phyloP scores from a whole-genome alignment of 2,329 filamentous ascomycete species.

The Exserohilum rostratum region DNA sequence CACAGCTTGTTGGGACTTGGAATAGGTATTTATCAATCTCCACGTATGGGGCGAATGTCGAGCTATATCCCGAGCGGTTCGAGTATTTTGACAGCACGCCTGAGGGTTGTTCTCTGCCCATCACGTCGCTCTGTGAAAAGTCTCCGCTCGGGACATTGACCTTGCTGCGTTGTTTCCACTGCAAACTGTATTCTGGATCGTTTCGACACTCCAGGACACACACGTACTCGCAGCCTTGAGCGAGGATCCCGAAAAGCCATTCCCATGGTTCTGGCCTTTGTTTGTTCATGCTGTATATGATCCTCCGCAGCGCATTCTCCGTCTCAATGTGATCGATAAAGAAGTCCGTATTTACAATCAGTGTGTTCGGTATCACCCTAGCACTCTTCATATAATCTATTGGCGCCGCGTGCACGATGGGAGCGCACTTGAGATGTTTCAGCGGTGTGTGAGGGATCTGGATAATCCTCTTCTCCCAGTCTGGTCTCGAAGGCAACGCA shows the following conservation, averaged over 20 bases:
- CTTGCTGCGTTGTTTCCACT: neutral
- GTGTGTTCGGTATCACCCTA: neutral
- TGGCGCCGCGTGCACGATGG: constrained; percentile 6
- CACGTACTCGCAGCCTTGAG: constrained; percentile 13
- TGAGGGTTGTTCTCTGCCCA: neutral
- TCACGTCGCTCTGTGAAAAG: neutral
- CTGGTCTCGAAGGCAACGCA: constrained; percentile 4
- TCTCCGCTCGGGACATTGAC: neutral
- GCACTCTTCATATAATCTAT: constrained; percentile 1
- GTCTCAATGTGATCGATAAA: constrained; percentile 4
- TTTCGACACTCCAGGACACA: constrained; percentile 9
- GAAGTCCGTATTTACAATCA: constrained; percentile 7
- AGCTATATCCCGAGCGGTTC: too few relatives aligned
- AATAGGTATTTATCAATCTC: constrained; percentile 9
- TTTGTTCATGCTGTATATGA: constrained; percentile 7
- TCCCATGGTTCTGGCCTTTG: constrained; percentile 4
- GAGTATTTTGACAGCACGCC: too few relatives aligned
- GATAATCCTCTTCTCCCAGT: constrained; percentile 1
- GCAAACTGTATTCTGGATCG: neutral
- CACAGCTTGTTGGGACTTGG: neutral
- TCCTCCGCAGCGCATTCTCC: neutral
- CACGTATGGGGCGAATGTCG: neutral
- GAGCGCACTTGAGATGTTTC: neutral
- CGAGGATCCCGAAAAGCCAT: constrained; percentile 11
- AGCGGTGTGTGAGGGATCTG: constrained; percentile 4